Conservation (phyloP, 768 basidiomycete genomes). For the Leccinum variicolor region DNA sequence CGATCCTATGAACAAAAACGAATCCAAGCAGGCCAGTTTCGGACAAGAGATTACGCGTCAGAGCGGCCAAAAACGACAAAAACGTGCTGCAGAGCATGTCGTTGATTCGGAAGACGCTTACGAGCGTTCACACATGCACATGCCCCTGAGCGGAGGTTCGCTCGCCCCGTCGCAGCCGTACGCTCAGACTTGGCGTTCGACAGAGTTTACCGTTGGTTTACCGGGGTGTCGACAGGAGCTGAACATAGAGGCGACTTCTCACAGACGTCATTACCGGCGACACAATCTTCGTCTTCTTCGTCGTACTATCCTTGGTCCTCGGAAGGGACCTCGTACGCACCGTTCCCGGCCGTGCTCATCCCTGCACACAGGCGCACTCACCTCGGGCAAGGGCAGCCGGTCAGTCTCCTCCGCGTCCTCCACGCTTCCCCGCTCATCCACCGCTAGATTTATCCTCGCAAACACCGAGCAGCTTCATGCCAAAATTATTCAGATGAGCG, state of each 20-base stretch:
- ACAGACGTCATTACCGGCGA: constrained; percentile 4
- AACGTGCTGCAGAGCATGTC: constrained; percentile 60
- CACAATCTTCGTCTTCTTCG: constrained; percentile 21
- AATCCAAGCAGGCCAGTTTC: background rate
- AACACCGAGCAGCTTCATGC: constrained; percentile 65
- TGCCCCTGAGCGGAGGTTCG: constrained; percentile 3
- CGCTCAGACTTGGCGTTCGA: constrained; percentile 29
- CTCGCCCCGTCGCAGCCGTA: constrained; percentile 18
- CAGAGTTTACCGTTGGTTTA: constrained; percentile 10
- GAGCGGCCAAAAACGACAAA: constrained; percentile 38
- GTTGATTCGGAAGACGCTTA: constrained; percentile 36
- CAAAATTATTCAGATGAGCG: constrained; percentile 57
- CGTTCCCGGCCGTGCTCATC: constrained; percentile 28
- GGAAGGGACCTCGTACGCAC: constrained; percentile 32
- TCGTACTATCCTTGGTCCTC: constrained; percentile 48
- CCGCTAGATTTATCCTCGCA: constrained; percentile 58
- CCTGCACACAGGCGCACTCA: constrained; percentile 46
- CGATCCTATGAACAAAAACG: constrained; percentile 32
- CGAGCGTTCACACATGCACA: constrained; percentile 21
- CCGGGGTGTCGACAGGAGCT: background rate
- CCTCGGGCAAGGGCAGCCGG: constrained; percentile 64
- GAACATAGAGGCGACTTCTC: constrained; percentile 13
- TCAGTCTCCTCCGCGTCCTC: constrained; percentile 21
- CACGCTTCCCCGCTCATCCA: constrained; percentile 8
- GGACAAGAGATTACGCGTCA: constrained; percentile 14